Evolutionary conservation across 164 flowering plant genomes (phyloP).

Genomic region (Stephania cephalantha): DNA sequence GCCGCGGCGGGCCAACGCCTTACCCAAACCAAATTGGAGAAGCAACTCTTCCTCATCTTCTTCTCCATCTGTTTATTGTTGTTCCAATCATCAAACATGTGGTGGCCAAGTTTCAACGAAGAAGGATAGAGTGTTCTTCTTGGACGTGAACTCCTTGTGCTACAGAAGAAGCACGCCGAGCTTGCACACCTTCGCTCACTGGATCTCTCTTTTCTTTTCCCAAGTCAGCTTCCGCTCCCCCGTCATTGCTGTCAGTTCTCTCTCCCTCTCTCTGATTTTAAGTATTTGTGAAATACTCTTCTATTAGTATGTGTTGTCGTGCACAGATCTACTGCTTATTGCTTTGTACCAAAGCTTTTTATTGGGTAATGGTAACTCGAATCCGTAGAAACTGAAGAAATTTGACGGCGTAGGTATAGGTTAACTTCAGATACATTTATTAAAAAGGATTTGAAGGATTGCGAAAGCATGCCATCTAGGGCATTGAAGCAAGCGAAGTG

Average conservation of each 20-base stretch:
- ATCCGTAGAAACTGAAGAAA: no score
- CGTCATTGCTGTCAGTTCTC: constrained; percentile 68
- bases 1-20: background rate
- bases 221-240: constrained; percentile 69
- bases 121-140: constrained; percentile 67
- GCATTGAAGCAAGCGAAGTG: no score
- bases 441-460: no score
- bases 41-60: constrained; percentile 12
- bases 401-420: no score
- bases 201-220: constrained; percentile 83
- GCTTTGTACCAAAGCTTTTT: no score
- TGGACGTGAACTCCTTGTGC: constrained; percentile 88
- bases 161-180: constrained; percentile 65
- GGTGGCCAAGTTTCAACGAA: constrained; percentile 4
- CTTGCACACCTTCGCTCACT: constrained; percentile 61
- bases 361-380: no score
- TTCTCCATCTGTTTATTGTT: background rate
- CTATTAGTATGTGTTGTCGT: background rate
- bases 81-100: background rate
- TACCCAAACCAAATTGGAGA: constrained; percentile 8
- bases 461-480: no score
- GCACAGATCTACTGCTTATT: no score
- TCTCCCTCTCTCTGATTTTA: background rate
- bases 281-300: background rate
- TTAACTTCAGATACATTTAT: no score